Evolutionary conservation across 2,329 filamentous ascomycete genomes (phyloP).

Genomic region (Claviceps purpurea): DNA sequence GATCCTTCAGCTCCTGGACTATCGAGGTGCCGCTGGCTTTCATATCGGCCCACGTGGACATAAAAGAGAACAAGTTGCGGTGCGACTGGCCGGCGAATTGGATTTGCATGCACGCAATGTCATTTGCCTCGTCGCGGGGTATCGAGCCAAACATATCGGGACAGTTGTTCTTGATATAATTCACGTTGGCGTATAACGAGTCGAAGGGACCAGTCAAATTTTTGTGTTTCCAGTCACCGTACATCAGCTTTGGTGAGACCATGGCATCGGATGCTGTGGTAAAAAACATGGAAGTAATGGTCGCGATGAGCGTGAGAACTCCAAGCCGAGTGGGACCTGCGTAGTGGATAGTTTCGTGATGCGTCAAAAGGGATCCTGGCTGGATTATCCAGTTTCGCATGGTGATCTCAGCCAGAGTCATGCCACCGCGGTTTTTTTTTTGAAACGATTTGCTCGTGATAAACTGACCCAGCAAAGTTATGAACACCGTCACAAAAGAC

Average conservation of each 20-base stretch:
- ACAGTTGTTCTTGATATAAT: constrained; percentile 43
- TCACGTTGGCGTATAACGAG: constrained; percentile 49
- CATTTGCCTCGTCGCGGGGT: constrained; percentile 25
- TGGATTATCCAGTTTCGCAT: constrained; percentile 66
- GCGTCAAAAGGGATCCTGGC: constrained; percentile 59
- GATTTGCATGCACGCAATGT: constrained; percentile 50
- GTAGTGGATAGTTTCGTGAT: constrained; percentile 51
- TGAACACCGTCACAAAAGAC: constrained; percentile 64
- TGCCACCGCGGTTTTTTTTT: constrained; percentile 47
- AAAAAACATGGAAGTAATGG: constrained; percentile 56
- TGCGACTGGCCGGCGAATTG: constrained; percentile 58
- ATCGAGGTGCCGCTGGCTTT: constrained; percentile 28
- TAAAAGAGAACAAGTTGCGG: constrained; percentile 53
- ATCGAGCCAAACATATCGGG: constrained; percentile 41
- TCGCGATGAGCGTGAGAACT: constrained; percentile 44
- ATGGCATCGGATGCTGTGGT: constrained; percentile 64
- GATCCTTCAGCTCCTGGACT: constrained; percentile 21
- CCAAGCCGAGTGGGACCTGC: constrained; percentile 53
- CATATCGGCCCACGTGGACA: constrained; percentile 39
- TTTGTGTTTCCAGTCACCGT: constrained; percentile 35
- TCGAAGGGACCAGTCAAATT: constrained; percentile 43
- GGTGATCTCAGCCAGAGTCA: constrained; percentile 63
- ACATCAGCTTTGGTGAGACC: constrained; percentile 58
- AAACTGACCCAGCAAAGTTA: constrained; percentile 61
- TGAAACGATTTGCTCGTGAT: constrained; percentile 56